Evolutionary conservation across 208 protist species (phyloP).

Genomic region (Leishmania tarentolae): DNA sequence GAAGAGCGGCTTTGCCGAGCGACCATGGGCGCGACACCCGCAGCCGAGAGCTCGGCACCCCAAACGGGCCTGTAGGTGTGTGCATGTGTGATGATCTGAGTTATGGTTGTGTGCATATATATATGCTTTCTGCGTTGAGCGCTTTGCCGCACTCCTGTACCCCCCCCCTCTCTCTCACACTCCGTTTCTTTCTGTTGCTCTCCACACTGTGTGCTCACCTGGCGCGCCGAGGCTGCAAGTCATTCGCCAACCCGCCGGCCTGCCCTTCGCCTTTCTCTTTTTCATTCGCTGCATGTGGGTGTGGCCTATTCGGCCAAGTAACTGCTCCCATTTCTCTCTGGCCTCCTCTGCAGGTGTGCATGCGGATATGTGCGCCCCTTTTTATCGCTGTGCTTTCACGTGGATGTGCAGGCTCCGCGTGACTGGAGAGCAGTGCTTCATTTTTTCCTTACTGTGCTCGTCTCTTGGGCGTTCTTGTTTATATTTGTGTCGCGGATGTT

Average conservation of each 20-base stretch:
- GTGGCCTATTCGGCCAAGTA: not conserved
- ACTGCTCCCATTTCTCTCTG: not conserved
- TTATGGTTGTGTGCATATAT: not conserved
- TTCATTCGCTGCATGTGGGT: not conserved
- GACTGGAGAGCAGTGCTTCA: not conserved
- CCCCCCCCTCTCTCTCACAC: no score
- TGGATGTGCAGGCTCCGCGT: not conserved
- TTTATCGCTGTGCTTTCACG: not conserved
- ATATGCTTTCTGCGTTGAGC: not conserved
- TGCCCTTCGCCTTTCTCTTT: not conserved
- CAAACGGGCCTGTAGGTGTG: not conserved
- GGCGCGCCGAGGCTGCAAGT: not conserved
- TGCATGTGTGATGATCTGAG: not conserved
- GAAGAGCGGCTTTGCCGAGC: not conserved
- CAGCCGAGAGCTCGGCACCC: not conserved
- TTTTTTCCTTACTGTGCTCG: not conserved
- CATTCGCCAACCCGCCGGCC: not conserved
- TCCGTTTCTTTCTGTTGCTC: not conserved
- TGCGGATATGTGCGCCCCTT: not conserved
- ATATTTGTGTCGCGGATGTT: no score
- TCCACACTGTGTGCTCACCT: not conserved
- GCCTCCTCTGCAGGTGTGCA: not conserved
- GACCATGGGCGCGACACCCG: not conserved
- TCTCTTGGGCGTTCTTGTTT: not conserved
- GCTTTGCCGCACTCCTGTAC: not conserved